phyloP scores from a whole-genome alignment of 2,329 filamentous ascomycete genomes.

The Fusarium succisae region DNA sequence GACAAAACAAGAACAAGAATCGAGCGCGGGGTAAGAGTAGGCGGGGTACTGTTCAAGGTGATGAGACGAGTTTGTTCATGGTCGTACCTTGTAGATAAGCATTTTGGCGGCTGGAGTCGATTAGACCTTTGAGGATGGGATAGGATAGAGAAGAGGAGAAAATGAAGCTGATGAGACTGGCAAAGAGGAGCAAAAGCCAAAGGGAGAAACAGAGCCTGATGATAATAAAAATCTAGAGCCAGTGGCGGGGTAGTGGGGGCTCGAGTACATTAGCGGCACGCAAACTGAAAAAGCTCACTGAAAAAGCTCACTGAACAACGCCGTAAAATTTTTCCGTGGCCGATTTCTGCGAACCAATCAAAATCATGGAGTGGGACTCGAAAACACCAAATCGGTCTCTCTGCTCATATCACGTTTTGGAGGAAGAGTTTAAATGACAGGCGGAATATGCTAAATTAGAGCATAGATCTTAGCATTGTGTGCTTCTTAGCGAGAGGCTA shows the following conservation, averaged over 20 bases:
- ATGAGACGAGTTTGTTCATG: constrained; percentile 23
- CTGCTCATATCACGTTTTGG: not conserved
- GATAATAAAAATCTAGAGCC: constrained; percentile 42
- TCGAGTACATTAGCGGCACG: constrained; percentile 23
- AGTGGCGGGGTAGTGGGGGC: constrained; percentile 40
- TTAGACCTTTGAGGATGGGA: constrained; percentile 26
- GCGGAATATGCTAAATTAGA: not conserved
- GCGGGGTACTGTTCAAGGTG: constrained; percentile 6
- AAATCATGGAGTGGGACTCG: not conserved
- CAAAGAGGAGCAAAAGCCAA: constrained; percentile 32
- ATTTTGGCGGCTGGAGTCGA: constrained; percentile 64
- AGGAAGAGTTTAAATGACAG: not conserved
- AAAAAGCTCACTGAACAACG: constrained; percentile 3
- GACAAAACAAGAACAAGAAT: constrained; percentile 4
- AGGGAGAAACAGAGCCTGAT: constrained; percentile 35
- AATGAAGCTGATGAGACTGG: constrained; percentile 29
- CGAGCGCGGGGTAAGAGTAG: constrained; percentile 29
- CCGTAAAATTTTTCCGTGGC: constrained; percentile 20
- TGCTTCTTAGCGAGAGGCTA: not conserved
- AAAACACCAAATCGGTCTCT: not conserved
- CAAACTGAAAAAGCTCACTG: constrained; percentile 13
- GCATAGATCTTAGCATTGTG: not conserved
- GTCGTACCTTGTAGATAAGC: constrained; percentile 75
- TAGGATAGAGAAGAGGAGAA: constrained; percentile 19
- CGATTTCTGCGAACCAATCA: not conserved